Evolutionary conservation across 257 asterid genomes (phyloP), one percentile per base, ranked within the genome.

Genomic region (Fraxinus quadrangulata): DNA sequence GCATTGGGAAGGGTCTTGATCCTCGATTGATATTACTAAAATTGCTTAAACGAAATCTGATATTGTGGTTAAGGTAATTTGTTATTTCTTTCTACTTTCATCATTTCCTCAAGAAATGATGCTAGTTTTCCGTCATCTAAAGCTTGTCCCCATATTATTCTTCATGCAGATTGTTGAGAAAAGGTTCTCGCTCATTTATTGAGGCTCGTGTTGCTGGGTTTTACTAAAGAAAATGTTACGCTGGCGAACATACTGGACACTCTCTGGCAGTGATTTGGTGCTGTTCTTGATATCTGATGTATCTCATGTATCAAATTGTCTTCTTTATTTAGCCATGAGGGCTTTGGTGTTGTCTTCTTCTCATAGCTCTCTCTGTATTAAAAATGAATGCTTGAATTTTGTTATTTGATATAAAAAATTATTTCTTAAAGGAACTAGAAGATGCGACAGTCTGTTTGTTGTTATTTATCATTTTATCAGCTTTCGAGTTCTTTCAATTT

Each of bases 201-300:
- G 97, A 94, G 83, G 97, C 97, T 24, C 95, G 96, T 74, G 82
- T 85, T 63, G 86, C 94, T 80, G 97, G 97, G 37, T 94, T 94
- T 67, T 84, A 30, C 93, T 10, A 97, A 94, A 86, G 99, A 94
- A 85, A 89, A 68, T 67, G 99, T 97, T 21, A 92, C 96, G 66
- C 88, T 94, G 17, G 97, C 97, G 69, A 97, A 92, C 85, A 92
- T 94, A 34, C 92, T 84, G 78, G 97, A 92, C 80, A 94, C 99
- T 24, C 66, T 94, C 72, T 89, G 97, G 93, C 81, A 94, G 97
- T 77, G 97, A 94, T 79, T 81, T 94, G 75, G 99, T 94, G 84
- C 84, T 94, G 77, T 92, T 92, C 74, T 85, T 92, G 84, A 94
- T 94, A 78, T 92, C 97, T 69, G 99, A 94, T 83, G 85, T 96